Evolutionary conservation across 2,329 filamentous ascomycete species (phyloP), one percentile per base, ranked within the genome.

Genomic region (Alternaria consortialis): DNA sequence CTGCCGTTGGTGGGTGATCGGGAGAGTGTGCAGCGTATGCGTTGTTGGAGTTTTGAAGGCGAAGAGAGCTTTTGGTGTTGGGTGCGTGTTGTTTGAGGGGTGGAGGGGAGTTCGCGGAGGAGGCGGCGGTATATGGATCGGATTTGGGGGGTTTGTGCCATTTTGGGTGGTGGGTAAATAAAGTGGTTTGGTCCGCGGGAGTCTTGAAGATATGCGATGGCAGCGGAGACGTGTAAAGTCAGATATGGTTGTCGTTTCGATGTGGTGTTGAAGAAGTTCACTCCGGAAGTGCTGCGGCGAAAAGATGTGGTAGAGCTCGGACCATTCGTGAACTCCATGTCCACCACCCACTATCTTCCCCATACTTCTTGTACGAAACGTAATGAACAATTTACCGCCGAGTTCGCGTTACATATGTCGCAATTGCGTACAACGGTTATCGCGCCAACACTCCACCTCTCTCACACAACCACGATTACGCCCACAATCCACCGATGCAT

Each of bases 81-180:
- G 6, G 69, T 74, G 36, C 68, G 67, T 1, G 66, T 68, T 27
- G 65, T 60, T 71, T 82, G 80, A 2, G 86, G 84, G 6, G 89
- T 90, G 7, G 90, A 87, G 2, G 94, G 94, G 8, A 97, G 88
- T 82, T 97, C 93, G 79, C 94, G 93, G 57, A 98, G 88, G 74
- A 97, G 85, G 42, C 90, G 87, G 73, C 94, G 92, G 85, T 98
- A 98, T 75, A 97, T 85, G 36, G 92, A 88, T 73, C 92, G 92
- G 42, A 91, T 77, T 65, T 78, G 76, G 39, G 83, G 82, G 40
- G 65, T 47, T n/a, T 31, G 80, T 72, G 46, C 44, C 80, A 82
- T 82, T 56, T 23, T 50, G 69, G 12, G 46, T 23, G 37, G 20
- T 32, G 5, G 31, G 25, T 11, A 20, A 20, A n/a, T n/a, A 36